Evolutionary conservation across 495 filamentous ascomycete genomes (phyloP).

Genomic region (Lasiosphaeria miniovina): DNA sequence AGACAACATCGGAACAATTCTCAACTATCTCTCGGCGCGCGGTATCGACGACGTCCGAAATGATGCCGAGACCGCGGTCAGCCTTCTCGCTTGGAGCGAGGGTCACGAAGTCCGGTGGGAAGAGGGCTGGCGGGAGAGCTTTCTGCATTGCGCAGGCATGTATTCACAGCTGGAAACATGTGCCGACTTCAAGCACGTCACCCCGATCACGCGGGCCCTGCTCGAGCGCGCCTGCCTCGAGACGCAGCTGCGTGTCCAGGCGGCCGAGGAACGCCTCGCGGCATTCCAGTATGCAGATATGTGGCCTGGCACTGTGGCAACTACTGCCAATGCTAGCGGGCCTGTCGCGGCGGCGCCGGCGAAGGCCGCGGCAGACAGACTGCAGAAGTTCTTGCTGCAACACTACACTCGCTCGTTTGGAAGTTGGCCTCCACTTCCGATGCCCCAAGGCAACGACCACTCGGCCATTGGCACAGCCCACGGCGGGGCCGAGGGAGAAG

Average conservation of each 20-base stretch:
- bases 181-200: slow-evolving; percentile 57
- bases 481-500: slow-evolving; percentile 39
- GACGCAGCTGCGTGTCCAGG: slow-evolving; percentile 59
- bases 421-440: slow-evolving; percentile 52
- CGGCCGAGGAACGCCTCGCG: slow-evolving; percentile 56
- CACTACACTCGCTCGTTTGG: slow-evolving; percentile 54
- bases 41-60: slow-evolving; percentile 67
- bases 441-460: slow-evolving; percentile 23
- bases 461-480: slow-evolving; percentile 45
- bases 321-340: slow-evolving; percentile 25
- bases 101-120: slow-evolving; percentile 57
- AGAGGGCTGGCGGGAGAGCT: slow-evolving; percentile 65
- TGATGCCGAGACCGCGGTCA: slow-evolving; percentile 58
- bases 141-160: slow-evolving; percentile 66
- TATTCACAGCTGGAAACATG: slow-evolving; percentile 51
- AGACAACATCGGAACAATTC: slow-evolving; percentile 49
- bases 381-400: slow-evolving; percentile 54
- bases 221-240: slow-evolving; percentile 61
- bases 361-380: slow-evolving; percentile 49
- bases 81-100: slow-evolving; percentile 64
- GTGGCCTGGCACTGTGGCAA: slow-evolving; percentile 49
- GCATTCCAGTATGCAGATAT: slow-evolving; percentile 61
- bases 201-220: slow-evolving; percentile 60
- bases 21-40: slow-evolving; percentile 54
- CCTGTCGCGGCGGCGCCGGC: slow-evolving; percentile 33